Base-by-base conservation (phyloP, 2,329 filamentous ascomycete species). In the Xylaria sp. region DNA sequence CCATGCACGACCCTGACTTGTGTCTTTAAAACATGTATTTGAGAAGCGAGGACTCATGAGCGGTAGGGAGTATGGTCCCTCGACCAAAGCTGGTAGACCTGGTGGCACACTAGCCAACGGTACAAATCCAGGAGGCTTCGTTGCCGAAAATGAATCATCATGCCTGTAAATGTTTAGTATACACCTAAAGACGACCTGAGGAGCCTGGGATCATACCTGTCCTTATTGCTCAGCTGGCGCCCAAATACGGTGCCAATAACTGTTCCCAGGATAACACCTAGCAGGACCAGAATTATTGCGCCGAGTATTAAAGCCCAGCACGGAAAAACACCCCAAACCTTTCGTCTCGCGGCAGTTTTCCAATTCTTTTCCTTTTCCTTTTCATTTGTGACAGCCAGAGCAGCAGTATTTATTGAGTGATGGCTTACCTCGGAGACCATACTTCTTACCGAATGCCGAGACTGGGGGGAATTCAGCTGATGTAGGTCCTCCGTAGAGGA, bases 241-340 rank as follows among this genome's bases (percentile, higher is more conserved):
- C 71, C 71, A 15, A 82, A 67, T 31, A 84, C 69, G 1, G 79
- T 80, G 21, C 83, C 85, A 46, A 87, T 78, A 11, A 89, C 83
- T 19, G 85, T 81, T 23, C 84, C 86, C 65, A 88, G 78, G 2
- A 89, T 78, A 7, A 84, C 74, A 15, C 82, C 82, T 73, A 88
- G 77, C 35, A 89, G 69, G 9, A 87, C 66, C 19, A 87, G 70
- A 2, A 80, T 79, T 2, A 82, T 73, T 0, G 79, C 70, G 1
- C 83, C 73, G 12, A 89, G 72, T 47, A 80, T 80, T 31, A 89
- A 79, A 1, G 84, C 85, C 87, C 87, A 89, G 61, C 84, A 84
- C 0, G 87, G 87, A 19, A 89, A 76, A 19, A 88, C 79, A 5
- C 85, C 84, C 71, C 84, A 87, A 3, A 87, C 70, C 66, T 83